These are phyloP conservation scores for Saccharomycopsis hybrid DNA, from an alignment of 1,139 yeast species.

Conservation along the genomic window DNA sequence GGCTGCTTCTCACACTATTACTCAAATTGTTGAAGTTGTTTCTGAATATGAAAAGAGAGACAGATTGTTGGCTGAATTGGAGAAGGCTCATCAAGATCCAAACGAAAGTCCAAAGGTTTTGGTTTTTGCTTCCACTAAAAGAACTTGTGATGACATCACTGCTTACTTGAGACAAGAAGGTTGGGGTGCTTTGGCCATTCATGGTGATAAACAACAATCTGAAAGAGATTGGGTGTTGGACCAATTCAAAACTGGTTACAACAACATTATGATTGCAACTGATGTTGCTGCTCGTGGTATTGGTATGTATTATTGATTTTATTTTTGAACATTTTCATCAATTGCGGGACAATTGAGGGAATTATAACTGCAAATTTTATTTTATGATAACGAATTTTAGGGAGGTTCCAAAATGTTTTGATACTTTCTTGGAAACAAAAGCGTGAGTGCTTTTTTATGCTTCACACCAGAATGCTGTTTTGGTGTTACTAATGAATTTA, in stretches of 20 bases:
- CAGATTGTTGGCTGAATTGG: slow-evolving; percentile 77
- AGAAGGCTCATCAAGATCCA: slow-evolving; percentile 65
- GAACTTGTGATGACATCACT: slow-evolving; percentile 95
- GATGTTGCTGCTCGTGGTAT: slow-evolving; percentile 99
- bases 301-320: slow-evolving; percentile 68
- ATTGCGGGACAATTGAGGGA: neutral
- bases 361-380: no score
- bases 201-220: slow-evolving; percentile 96
- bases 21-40: slow-evolving; percentile 87
- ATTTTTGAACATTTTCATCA: neutral
- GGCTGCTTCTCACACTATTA: slow-evolving; percentile 94
- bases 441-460: neutral
- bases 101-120: slow-evolving; percentile 55
- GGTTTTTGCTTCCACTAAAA: slow-evolving; percentile 90
- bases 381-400: no score
- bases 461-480: neutral
- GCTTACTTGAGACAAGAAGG: slow-evolving; percentile 91
- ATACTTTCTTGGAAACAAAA: neutral
- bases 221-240: slow-evolving; percentile 98
- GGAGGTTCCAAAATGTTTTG: no score
- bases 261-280: slow-evolving; percentile 98
- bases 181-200: slow-evolving; percentile 98
- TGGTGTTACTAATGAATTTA: neutral
- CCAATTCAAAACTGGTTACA: slow-evolving; percentile 86
- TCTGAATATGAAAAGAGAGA: slow-evolving; percentile 93